Conservation (phyloP, 768 basidiomycete species). For the Daedaleopsis nitida region DNA sequence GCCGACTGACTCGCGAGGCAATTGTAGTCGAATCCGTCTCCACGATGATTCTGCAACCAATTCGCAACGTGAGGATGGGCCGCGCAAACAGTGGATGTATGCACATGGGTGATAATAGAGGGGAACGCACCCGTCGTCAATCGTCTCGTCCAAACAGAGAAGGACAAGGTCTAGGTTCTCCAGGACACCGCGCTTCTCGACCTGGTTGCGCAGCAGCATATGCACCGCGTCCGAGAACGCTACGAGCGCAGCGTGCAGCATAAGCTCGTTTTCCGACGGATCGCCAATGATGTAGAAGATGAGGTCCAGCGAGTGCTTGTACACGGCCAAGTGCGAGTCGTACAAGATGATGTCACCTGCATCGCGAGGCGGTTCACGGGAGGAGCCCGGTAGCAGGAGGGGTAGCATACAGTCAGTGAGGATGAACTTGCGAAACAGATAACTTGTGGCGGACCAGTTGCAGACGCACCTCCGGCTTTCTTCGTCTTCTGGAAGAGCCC, state of each 20-base stretch:
- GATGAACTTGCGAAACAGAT: neutral
- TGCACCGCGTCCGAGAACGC: conserved; percentile 87
- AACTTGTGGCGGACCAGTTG: neutral
- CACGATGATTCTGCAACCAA: conserved; percentile 76
- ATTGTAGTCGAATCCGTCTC: conserved; percentile 97
- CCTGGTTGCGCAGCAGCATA: conserved; percentile 84
- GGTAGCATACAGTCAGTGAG: neutral
- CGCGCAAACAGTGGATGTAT: neutral
- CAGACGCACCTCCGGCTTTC: conserved; percentile 77
- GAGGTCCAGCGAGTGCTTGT: conserved; percentile 94
- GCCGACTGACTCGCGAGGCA: conserved; percentile 89
- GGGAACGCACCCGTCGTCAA: conserved; percentile 89
- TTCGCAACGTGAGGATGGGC: neutral
- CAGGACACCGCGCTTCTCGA: conserved; percentile 92
- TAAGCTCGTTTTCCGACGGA: conserved; percentile 90
- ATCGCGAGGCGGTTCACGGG: neutral
- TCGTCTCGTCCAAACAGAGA: conserved; percentile 92
- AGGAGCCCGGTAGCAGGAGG: too few relatives aligned
- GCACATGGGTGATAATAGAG: neutral
- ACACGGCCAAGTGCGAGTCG: conserved; percentile 88
- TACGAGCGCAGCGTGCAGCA: conserved; percentile 83
- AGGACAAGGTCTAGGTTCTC: conserved; percentile 94
- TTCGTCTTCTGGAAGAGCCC: conserved; percentile 95
- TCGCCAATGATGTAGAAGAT: conserved; percentile 92
- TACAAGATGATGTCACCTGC: conserved; percentile 92